A percentile compares a stretch with the other conserved stretches of the same genome.
Conservation (phyloP, 306 rosid genomes). For the Fragaria ananassa region DNA sequence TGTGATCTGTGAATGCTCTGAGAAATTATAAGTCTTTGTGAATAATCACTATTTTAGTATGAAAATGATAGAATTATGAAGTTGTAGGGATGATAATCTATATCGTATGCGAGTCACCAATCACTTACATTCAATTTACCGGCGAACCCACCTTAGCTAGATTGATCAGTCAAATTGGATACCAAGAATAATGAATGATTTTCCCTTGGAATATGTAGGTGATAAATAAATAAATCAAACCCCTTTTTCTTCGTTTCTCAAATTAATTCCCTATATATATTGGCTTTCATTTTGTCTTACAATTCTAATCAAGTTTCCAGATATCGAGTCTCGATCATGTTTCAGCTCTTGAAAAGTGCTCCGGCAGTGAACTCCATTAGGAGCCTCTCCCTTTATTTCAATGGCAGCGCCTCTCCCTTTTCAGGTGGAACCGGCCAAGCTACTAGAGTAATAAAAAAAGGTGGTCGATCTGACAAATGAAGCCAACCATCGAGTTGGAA, state of each 20-base stretch:
- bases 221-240: not conserved
- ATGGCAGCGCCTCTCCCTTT: not conserved
- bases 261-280: too few relatives aligned
- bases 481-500: too few relatives aligned
- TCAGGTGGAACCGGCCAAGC: not conserved
- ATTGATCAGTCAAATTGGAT: not conserved
- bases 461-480: not conserved
- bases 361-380: not conserved
- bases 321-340: too few relatives aligned
- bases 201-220: not conserved
- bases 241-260: too few relatives aligned
- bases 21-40: constrained; percentile 17
- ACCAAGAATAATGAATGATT: not conserved
- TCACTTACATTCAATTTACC: not conserved
- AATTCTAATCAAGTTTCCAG: too few relatives aligned
- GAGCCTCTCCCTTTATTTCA: not conserved
- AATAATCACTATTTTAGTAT: not conserved
- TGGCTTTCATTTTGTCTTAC: too few relatives aligned
- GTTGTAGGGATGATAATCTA: not conserved
- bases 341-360: not conserved
- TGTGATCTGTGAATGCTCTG: not conserved
- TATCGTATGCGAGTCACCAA: not conserved
- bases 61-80: not conserved
- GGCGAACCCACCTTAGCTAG: not conserved
- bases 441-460: not conserved